Conservation (phyloP, 1,139 yeast species). For the Debaryomyces coudertii region DNA sequence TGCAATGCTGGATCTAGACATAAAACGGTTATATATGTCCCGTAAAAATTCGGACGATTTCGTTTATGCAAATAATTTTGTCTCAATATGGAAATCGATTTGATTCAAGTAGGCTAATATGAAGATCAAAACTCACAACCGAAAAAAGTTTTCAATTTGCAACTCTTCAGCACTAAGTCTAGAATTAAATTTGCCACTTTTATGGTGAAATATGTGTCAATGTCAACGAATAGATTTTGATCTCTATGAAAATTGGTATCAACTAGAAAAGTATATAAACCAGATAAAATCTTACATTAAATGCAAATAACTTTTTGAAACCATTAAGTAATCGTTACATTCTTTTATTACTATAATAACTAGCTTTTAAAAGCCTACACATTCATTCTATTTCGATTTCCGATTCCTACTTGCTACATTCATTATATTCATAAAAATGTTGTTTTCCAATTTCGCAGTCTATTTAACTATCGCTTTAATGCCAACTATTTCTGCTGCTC, state of each 20-base stretch:
- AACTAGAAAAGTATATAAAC: slow-evolving; percentile 6
- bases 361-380: slow-evolving; percentile 2
- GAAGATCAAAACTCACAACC: background rate
- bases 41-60: background rate
- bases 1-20: background rate
- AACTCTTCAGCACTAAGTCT: slow-evolving; percentile 3
- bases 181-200: slow-evolving; percentile 2
- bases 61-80: slow-evolving; percentile 7
- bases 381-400: slow-evolving; percentile 29
- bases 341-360: slow-evolving; percentile 3
- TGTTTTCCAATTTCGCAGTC: slow-evolving; percentile 22
- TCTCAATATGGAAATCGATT: background rate
- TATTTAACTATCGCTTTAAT: slow-evolving; percentile 21
- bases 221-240: background rate
- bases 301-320: slow-evolving; percentile 1
- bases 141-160: slow-evolving; percentile 6
- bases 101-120: background rate
- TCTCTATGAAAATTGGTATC: background rate
- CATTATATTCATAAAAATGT: slow-evolving; percentile 20
- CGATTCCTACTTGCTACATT: slow-evolving; percentile 10
- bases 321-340: slow-evolving; percentile 8
- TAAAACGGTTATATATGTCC: background rate
- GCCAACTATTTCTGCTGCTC: slow-evolving; percentile 29
- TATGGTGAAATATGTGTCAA: background rate
- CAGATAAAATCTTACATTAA: background rate